Evolutionary conservation across 73 alveolate species (phyloP), one percentile per base, ranked within the genome.

Genomic region (Durusdinium trenchii): DNA sequence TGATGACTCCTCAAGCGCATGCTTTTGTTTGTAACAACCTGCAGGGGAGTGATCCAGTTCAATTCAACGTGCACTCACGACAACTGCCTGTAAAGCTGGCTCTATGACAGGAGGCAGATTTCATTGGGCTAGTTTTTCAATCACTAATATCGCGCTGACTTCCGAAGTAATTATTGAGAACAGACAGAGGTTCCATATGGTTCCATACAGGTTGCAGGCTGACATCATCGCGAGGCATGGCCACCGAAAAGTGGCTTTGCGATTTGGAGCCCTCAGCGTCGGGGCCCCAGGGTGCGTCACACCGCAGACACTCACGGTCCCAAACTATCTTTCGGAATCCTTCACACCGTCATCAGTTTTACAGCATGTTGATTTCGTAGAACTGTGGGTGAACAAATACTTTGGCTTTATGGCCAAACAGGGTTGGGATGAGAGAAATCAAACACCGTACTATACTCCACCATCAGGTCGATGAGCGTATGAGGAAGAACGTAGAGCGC

Each of bases 191-290:
- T 40, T 10, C 7, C 32, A 42, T 42, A 35, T 43, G 1, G 87
- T 40, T n/a, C n/a, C n/a, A n/a, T n/a, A n/a, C 61, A 9, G 38
- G 42, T 20, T 16, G 54, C 35, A 20, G 61, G 7, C 10, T 35
- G 43, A 40, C 50, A 35, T 12, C 32, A 9, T 32, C 38, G 38
- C 9, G 30, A 90, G 89, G 98, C 98, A 47, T 5, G 98, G 98
- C n/a, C 79, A 71, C 1, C 89, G 90, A 10, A 48, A n/a, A 54
- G 90, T 91, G 35, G 60, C 98, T 10, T 5, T 91, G 98, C 98
- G 98, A 16, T 36, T 91, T 71, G 98, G 90, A n/a, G 78, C 46
- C 47, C 57, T 20, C 28, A 42, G 90, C 12, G 79, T 48, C 95
- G 14, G 38, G n/a, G 54, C 26, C 50, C 60, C 61, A 32, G 91